These are phyloP conservation scores for Sordaria brevicollis DNA, from an alignment of 495 filamentous ascomycete species.

Conservation along the genomic window DNA sequence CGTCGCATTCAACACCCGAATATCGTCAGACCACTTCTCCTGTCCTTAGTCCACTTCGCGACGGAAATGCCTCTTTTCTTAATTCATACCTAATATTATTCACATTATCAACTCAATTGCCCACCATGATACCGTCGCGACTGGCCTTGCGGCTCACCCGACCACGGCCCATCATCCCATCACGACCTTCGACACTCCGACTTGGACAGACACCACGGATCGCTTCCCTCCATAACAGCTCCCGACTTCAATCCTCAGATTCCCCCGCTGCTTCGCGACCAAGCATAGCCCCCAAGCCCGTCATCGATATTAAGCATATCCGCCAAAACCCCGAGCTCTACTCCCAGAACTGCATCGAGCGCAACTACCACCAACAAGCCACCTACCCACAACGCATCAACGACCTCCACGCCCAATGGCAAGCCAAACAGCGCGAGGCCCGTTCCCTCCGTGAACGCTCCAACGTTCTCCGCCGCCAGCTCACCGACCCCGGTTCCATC, in stretches of 20 bases:
- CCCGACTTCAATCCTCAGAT: background rate
- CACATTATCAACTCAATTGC: background rate
- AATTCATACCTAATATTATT: background rate
- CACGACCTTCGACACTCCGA: background rate
- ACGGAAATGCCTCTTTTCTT: too few relatives aligned
- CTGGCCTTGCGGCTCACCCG: constrained; percentile 2
- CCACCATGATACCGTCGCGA: constrained; percentile 14
- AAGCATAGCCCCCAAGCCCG: constrained; percentile 69
- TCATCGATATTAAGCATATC: constrained; percentile 79
- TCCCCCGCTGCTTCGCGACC: constrained; percentile 21
- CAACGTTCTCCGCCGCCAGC: constrained; percentile 42
- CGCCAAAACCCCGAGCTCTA: constrained; percentile 70
- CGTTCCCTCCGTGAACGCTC: constrained; percentile 46
- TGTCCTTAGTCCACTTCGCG: background rate
- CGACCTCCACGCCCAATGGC: constrained; percentile 56
- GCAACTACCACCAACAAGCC: constrained; percentile 68
- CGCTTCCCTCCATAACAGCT: constrained; percentile 1
- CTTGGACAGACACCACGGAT: background rate
- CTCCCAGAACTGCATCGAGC: constrained; percentile 67
- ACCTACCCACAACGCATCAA: constrained; percentile 59
- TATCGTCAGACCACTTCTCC: background rate
- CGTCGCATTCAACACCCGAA: too few relatives aligned
- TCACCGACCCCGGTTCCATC: constrained; percentile 34
- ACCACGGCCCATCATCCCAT: constrained; percentile 1
- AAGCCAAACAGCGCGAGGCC: constrained; percentile 41